Conservation (phyloP, 2,329 filamentous ascomycete species). For the Fusarium humuli region DNA sequence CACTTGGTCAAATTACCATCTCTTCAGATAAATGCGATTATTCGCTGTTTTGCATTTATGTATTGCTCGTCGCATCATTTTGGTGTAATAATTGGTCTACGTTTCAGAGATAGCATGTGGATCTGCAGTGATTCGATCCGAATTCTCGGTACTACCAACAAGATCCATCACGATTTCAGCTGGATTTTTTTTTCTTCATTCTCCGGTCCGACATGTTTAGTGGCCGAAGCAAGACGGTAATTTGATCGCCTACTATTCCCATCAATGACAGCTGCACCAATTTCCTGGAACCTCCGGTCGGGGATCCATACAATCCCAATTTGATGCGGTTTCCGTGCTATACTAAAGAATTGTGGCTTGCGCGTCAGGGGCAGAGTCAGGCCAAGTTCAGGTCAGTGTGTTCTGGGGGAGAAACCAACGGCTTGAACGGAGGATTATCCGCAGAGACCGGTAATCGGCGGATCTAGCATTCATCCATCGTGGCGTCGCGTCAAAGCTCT, state of each 20-base stretch:
- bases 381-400: background rate
- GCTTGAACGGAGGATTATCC: background rate
- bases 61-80: background rate
- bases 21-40: background rate
- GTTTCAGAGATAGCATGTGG: background rate
- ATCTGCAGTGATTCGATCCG: background rate
- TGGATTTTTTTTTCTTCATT: background rate
- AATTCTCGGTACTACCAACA: background rate
- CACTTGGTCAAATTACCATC: background rate
- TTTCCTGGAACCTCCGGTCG: background rate
- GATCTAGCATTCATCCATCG: conserved; percentile 1
- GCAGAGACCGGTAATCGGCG: background rate
- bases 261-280: background rate
- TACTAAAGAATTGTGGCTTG: background rate
- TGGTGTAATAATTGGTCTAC: background rate
- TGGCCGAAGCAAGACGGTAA: background rate
- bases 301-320: background rate
- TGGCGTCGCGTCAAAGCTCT: conserved; percentile 12
- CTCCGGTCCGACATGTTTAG: background rate
- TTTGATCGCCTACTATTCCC: background rate
- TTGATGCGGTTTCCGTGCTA: background rate
- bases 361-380: background rate
- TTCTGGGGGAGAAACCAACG: conserved; percentile 15
- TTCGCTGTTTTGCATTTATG: background rate
- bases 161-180: background rate